Conservation (phyloP, 108 stramenopile species). For the Aurantiochytrium sp. region DNA sequence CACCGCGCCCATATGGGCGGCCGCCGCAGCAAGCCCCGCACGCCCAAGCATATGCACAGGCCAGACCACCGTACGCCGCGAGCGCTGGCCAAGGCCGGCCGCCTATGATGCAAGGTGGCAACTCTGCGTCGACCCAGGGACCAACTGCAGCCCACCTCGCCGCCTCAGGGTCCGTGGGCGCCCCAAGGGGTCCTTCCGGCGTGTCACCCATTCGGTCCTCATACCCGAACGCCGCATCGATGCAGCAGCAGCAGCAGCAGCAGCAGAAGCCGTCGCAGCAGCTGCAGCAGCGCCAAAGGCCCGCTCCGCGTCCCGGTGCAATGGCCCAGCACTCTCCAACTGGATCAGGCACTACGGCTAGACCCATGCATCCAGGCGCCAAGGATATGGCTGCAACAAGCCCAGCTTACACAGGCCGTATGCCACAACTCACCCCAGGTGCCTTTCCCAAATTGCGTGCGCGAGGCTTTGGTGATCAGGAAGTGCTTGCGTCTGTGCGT, state of each 20-base stretch:
- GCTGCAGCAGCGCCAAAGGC: neutral
- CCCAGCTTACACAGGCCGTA: neutral
- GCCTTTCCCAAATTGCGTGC: neutral
- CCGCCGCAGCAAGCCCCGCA: too few relatives aligned
- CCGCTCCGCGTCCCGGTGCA: neutral
- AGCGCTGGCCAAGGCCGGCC: too few relatives aligned
- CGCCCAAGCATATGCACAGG: too few relatives aligned
- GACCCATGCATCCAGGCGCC: neutral
- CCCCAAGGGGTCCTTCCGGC: too few relatives aligned
- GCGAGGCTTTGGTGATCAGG: neutral
- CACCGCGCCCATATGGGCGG: too few relatives aligned
- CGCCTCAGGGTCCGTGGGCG: too few relatives aligned
- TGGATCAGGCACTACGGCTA: neutral
- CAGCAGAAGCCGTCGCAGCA: neutral
- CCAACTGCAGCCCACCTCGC: too few relatives aligned
- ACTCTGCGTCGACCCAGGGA: too few relatives aligned
- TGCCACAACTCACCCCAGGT: neutral
- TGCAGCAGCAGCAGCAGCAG: neutral
- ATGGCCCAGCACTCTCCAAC: neutral
- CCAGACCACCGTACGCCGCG: too few relatives aligned
- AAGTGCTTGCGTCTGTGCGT: neutral
- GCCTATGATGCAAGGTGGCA: too few relatives aligned
- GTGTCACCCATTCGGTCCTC: too few relatives aligned
- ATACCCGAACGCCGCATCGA: too few relatives aligned
- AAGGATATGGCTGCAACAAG: neutral